phyloP scores from a whole-genome alignment of 495 filamentous ascomycete species.

The Rhypophila decipiens region DNA sequence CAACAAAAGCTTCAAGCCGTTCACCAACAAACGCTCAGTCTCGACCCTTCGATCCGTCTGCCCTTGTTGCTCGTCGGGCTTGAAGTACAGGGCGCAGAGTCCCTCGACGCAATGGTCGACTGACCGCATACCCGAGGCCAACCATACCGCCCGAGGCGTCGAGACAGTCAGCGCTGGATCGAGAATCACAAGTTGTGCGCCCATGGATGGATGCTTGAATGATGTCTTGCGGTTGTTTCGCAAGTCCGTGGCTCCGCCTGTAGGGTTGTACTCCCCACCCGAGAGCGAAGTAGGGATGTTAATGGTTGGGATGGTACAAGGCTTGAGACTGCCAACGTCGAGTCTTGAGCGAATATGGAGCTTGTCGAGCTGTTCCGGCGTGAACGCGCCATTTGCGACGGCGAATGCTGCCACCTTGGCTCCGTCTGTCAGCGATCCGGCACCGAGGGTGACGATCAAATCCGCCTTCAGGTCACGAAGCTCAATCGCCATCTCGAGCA shows the following conservation, averaged over 20 bases:
- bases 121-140: conserved; percentile 54
- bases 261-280: conserved; percentile 54
- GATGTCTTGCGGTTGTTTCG: conserved; percentile 45
- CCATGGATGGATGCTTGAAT: conserved; percentile 41
- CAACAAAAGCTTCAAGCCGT: conserved; percentile 44
- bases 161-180: conserved; percentile 49
- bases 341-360: conserved; percentile 24
- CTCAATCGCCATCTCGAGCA: conserved; percentile 49
- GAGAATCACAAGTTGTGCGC: conserved; percentile 50
- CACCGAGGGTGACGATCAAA: conserved; percentile 55
- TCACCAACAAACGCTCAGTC: conserved; percentile 18
- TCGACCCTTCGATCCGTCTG: background rate
- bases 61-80: conserved; percentile 26
- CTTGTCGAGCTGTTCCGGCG: conserved; percentile 35
- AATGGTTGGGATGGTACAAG: conserved; percentile 47
- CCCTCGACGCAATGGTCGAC: conserved; percentile 63
- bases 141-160: conserved; percentile 54
- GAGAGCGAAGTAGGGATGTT: conserved; percentile 59
- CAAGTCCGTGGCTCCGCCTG: conserved; percentile 51
- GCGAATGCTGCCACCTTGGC: conserved; percentile 51
- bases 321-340: conserved; percentile 11
- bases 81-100: conserved; percentile 36
- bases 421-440: conserved; percentile 54
- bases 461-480: conserved; percentile 43
- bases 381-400: conserved; percentile 39